Percentiles rank a stretch among this genome's conserved stretches.
Evolutionary conservation across 768 basidiomycete genomes (phyloP).

Genomic region (Lactarius hatsudake): DNA sequence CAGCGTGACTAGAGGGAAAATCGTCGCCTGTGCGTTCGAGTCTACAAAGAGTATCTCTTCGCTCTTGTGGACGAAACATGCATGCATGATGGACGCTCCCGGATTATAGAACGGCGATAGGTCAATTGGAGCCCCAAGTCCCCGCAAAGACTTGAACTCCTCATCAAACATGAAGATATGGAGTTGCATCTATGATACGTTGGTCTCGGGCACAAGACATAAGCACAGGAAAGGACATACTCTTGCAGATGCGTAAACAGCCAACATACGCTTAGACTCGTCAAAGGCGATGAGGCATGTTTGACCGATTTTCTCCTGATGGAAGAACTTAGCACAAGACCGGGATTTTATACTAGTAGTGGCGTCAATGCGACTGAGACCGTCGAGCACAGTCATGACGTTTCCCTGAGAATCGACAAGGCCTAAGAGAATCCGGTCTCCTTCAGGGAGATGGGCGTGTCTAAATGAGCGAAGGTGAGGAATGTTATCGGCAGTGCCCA

Average conservation of each 20-base stretch:
- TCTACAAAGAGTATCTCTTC: conserved; percentile 57
- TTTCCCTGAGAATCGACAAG: conserved; percentile 14
- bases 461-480: too few species aligned
- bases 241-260: conserved; percentile 44
- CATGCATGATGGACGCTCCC: conserved; percentile 33
- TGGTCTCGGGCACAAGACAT: not conserved
- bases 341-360: conserved; percentile 7
- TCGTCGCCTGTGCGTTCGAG: conserved; percentile 40
- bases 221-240: conserved; percentile 29
- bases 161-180: conserved; percentile 52
- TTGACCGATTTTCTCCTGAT: conserved; percentile 47
- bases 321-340: conserved; percentile 30
- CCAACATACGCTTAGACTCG: conserved; percentile 51
- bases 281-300: conserved; percentile 49
- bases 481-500: too few species aligned
- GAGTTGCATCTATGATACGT: conserved; percentile 33
- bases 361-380: conserved; percentile 4
- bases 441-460: too few species aligned
- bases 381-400: conserved; percentile 18
- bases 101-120: conserved; percentile 44
- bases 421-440: too few species aligned
- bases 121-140: conserved; percentile 41
- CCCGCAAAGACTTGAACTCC: conserved; percentile 40
- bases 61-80: conserved; percentile 47
- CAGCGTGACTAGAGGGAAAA: conserved; percentile 52